Conservation (phyloP, 2,329 filamentous ascomycete species). For the Huntiella abstrusa region DNA sequence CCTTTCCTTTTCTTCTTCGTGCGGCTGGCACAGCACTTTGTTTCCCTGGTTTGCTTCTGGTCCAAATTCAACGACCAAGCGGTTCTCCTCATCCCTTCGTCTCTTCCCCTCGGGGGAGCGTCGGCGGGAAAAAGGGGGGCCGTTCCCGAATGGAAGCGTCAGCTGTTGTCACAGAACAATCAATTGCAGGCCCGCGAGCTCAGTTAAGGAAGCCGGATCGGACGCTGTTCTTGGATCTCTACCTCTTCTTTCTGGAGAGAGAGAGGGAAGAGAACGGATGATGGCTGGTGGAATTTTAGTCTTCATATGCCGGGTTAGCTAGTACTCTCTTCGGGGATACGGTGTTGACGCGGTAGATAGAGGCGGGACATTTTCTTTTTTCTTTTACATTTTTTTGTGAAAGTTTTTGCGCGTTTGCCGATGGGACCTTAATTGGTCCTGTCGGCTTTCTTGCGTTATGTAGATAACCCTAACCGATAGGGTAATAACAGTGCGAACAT, state of each 20-base stretch:
- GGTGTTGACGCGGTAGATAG: slow-evolving; percentile 11
- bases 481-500: too few relatives aligned
- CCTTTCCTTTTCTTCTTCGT: slow-evolving; percentile 10
- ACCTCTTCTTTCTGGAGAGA: background rate
- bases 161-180: slow-evolving; percentile 12
- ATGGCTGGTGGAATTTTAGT: slow-evolving; percentile 4
- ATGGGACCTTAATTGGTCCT: too few relatives aligned
- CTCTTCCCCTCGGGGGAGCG: background rate
- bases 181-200: slow-evolving; percentile 13
- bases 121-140: background rate
- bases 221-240: background rate
- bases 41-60: slow-evolving; percentile 12
- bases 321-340: background rate
- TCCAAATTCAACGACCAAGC: slow-evolving; percentile 7
- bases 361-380: slow-evolving; percentile 11
- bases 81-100: background rate
- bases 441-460: too few relatives aligned
- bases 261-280: background rate
- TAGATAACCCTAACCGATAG: too few relatives aligned
- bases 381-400: background rate
- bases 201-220: slow-evolving; percentile 1
- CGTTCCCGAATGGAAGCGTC: slow-evolving; percentile 11
- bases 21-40: slow-evolving; percentile 12
- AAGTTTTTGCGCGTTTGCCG: too few relatives aligned
- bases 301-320: slow-evolving; percentile 9